Base-by-base conservation (phyloP, 805 yeast genomes). In the Starmerella stellata region DNA sequence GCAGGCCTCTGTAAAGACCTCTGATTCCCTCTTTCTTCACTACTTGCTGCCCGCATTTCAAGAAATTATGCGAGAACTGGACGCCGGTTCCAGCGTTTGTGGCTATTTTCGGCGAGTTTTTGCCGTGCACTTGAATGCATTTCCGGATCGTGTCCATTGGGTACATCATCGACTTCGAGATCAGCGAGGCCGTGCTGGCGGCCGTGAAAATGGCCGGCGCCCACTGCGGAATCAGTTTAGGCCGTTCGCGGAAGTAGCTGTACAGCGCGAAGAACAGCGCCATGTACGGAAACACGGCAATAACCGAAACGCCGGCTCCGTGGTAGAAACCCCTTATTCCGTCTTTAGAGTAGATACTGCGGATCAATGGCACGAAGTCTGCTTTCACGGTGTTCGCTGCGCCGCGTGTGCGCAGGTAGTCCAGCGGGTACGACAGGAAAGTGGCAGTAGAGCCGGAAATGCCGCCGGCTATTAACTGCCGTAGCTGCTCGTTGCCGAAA, bases 101-200 rank as follows among this genome's bases (percentile, higher is more conserved):
- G 11, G 33, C 18, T 9, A 38, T 37, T 3, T 23, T 17, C 9
- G 38, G 35, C 36, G 42, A 47, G 35, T 21, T 38, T 24, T 36
- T 50, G 48, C 62, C 64, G 36, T 63, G 66, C 8, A 85, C 72
- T 54, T 87, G 95, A 33, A 78, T 57, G 29, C 93, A 62, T 51
- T 82, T 74, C 18, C 95, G 64, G 2, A 85, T 54, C 0, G 93
- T 72, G 55, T 90, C 98, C 33, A 90, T 54, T 0, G 98, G 98
- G 56, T 81, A 90, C 0, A 81, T 74, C 0, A 72, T 46, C 0
- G 74, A 68, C 55, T 90, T 90, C 11, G 93, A 69, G 2, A 72
- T 47, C 0, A 72, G 63, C 0, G 95, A 96, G 0, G 95, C 93
- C 0, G 72, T 36, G 29, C 81, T 61, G 34, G 94, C 78, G 54